Conservation (phyloP, 305 asterid species). For the Solanum hybrid region DNA sequence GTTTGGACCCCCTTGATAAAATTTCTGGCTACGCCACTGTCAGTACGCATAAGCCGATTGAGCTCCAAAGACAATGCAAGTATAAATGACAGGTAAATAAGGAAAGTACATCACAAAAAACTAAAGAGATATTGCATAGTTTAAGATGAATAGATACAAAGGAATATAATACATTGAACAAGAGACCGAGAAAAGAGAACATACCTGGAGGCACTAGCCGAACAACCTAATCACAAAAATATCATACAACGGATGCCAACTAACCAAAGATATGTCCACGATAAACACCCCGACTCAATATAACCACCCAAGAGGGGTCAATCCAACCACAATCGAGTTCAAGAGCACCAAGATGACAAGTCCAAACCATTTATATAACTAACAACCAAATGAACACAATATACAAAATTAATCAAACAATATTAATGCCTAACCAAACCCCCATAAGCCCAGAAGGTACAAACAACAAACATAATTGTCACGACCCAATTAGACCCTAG, state of each 20-base stretch:
- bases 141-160: background rate
- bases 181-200: background rate
- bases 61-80: background rate
- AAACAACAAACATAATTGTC: no score
- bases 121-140: background rate
- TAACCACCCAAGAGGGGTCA: background rate
- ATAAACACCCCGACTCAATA: background rate
- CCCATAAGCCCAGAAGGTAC: no score
- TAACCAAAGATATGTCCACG: background rate
- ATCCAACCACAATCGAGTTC: no score
- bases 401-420: background rate
- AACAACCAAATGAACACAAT: background rate
- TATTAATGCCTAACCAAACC: no score
- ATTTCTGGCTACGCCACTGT: no score
- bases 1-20: no score
- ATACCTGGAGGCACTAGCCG: background rate
- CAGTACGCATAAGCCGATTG: background rate
- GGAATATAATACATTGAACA: background rate
- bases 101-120: background rate
- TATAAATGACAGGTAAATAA: no score
- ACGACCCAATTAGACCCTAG: background rate
- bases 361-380: background rate
- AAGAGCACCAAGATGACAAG: background rate
- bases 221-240: background rate
- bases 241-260: no score